Evolutionary conservation across 2,329 filamentous ascomycete genomes (phyloP), one percentile per base, ranked within the genome.

Genomic region (Colletotrichum somersetense): DNA sequence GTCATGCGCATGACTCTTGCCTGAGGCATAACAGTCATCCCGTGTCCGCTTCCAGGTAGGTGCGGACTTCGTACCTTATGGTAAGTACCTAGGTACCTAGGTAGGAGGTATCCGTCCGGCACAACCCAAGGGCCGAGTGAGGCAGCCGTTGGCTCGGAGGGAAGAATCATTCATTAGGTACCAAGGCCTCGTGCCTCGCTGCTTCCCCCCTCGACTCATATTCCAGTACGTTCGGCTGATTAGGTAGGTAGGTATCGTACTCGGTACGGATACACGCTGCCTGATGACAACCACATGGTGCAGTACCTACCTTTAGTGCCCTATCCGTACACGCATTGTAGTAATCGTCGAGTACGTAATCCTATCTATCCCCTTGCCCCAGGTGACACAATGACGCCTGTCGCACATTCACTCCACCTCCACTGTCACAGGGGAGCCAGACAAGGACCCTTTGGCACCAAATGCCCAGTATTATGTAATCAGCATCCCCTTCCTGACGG

Each of bases 381-480:
- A 30, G 35, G 42, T 26, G 11, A 56, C 18, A 56, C 35, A 38
- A 48, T 33, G 61, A 53, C 53, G 35, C 53, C 38, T 18, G 33
- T 56, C 33, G 20, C 5, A 18, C 26, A 46, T 52, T 58, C 62
- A 46, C 59, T 58, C 62, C 53, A 52, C 46, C 44, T 61, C 62
- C 63, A 53, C 16, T 65, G 62, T 3, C 63, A 55, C 55, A 67
- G 62, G 62, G 67, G 18, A 8, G 44, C 23, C 62, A 35, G 10
- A 61, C 55, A 67, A 63, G 63, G 67, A 48, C 67, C 53, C 18
- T 40, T 10, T 58, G 40, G 40, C 56, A n/a, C 10, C n/a, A 38
- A 35, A 52, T 23, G 44, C 44, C 12, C 5, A 40, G n/a, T 18
- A 11, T 62, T 62, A 62, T 46, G 59, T 52, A 62, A 62, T 40